Base-by-base conservation (phyloP, 2,329 filamentous ascomycete species). In the Apiospora marii region DNA sequence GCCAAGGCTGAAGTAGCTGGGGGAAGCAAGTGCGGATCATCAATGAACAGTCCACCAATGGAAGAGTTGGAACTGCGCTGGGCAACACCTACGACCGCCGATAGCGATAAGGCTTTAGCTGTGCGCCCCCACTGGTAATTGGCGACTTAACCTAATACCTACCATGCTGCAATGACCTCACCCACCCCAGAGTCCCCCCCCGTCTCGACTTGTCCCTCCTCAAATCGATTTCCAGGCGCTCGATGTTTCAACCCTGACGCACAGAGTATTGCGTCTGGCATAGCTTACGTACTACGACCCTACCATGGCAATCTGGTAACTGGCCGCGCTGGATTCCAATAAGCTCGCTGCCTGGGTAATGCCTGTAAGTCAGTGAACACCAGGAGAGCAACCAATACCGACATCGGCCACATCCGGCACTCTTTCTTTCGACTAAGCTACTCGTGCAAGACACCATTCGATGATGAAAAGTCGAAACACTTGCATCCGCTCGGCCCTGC, bases 1-100 rank as follows among this genome's bases (percentile, higher is more conserved):
- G 44, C 67, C 67, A 68, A 68, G 67, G 67, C 67, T 68, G 67
- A 68, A 30, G 22, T 16, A 16, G 27, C 22, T 22, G 61, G 34
- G 64, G 37, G 37, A 14, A 67, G 64, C 22, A 34, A 34, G 51
- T 58, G 51, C 51, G 51, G 51, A 58, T 34, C 51, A 58, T 58
- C 27, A 58, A 37, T 8, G 19, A 3, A n/a, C 12, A 22, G 30
- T 30, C 58, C 22, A 37, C 30, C 58, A 64, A 41, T 41, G 19
- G 13, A 64, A n/a, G 30, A 34, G 16, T 19, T 61, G 27, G 19
- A 37, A 61, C 10, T 4, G 30, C 34, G 53, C 53, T 61, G 27
- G 51, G 14, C 27, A 22, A 3, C 51, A 37, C 27, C 30, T 61
- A 19, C 30, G 1, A 10, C 16, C 16, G 51, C 14, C 19, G 53